These are phyloP conservation scores for Odonthalia washingtoniensis DNA, from an alignment of 31 red algal genomes.

Conservation along the genomic window DNA sequence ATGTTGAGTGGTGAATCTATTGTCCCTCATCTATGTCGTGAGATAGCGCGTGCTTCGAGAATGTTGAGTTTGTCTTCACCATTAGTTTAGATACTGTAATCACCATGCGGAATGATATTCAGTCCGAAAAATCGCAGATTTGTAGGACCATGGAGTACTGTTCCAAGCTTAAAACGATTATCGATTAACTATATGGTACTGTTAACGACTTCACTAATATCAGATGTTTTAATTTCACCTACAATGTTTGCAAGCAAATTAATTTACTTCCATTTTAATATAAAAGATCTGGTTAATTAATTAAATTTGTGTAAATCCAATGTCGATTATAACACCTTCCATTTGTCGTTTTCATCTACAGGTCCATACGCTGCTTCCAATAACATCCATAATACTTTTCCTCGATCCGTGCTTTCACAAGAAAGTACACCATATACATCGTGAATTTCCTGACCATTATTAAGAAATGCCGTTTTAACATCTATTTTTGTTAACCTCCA, in stretches of 20 bases:
- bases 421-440: conserved; percentile 29
- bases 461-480: conserved; percentile 24
- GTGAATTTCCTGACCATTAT: background rate
- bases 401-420: background rate
- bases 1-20: background rate
- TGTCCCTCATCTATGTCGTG: background rate
- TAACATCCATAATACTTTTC: conserved; percentile 7
- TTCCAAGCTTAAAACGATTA: background rate
- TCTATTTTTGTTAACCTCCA: too few species aligned
- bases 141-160: conserved; percentile 1
- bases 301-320: background rate
- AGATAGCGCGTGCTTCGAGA: background rate
- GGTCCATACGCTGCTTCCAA: conserved; percentile 36
- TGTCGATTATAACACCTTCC: background rate
- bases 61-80: background rate
- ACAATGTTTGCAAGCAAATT: conserved; percentile 1
- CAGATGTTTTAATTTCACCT: conserved; percentile 5
- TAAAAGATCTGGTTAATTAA: conserved; percentile 16
- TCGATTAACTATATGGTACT: background rate
- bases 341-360: background rate
- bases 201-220: background rate
- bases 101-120: background rate
- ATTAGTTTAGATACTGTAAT: too few species aligned
- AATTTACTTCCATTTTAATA: background rate
- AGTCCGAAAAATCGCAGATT: conserved; percentile 29